Base-by-base conservation (phyloP, 768 basidiomycete genomes). In the Tremella fuciformis region DNA sequence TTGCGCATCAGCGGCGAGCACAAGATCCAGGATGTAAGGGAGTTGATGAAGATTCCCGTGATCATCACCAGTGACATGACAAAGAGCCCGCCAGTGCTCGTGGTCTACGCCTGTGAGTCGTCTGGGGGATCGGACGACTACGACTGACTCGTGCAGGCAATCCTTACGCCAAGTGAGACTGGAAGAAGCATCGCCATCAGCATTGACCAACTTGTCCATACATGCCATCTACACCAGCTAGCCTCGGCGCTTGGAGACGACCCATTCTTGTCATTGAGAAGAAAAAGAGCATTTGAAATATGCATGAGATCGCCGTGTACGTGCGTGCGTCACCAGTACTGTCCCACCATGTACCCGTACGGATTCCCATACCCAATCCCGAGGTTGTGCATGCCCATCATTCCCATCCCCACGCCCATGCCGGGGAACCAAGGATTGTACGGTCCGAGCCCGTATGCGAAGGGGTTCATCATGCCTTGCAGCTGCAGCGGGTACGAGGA, bases 61-160 rank as follows among this genome's bases (percentile, higher is more conserved):
- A 93, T 96, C 70, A 86, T 96, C 66, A 93, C 91, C 41, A 91
- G 91, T 29, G 92, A 97, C 76, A 79, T 94, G 67, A 91, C 90
- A 62, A 96, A 94, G 84, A 91, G 88, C 67, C 92, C 92, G 40
- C 92, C 92, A 3, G 76, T 97, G 70, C 88, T 98, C 82, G 93
- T 96, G 78, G 91, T 98, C 57, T 92, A 92, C 81, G 91, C 90
- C 69, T 70, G 69, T 66, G 55, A 69, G 67, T 66, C 37, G 29
- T n/a, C 9, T 39, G 8, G 24, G 18, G 13, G 39, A 8, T 34
- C 8, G 8, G 29, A 25, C 13, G 42, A 48, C 2, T 6, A 6
- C 4, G 29, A 34, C 29, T 34, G 29, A 34, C 29, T 4, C 3
- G n/a, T 29, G 7, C 19, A 56, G 55, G 55, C 46, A 56, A 56